Conservation (phyloP, 2,329 filamentous ascomycete species). For the Talaromyces marneffei region DNA sequence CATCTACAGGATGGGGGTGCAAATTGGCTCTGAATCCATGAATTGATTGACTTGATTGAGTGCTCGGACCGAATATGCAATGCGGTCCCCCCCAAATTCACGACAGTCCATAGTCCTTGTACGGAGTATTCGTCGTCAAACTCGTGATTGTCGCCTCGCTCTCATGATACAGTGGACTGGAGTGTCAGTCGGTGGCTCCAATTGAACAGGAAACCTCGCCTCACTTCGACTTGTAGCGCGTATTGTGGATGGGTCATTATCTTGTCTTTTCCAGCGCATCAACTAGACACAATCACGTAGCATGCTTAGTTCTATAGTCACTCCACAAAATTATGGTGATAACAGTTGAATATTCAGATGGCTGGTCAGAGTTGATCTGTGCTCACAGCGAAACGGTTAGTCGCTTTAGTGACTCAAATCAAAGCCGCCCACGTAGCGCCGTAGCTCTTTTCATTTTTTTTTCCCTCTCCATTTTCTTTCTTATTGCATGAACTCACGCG, state of each 20-base stretch:
- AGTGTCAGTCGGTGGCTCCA: not conserved
- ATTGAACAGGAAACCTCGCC: not conserved
- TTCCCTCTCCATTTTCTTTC: constrained; percentile 15
- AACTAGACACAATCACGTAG: not conserved
- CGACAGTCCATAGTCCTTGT: not conserved
- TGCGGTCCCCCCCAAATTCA: not conserved
- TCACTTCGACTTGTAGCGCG: not conserved
- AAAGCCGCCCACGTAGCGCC: constrained; percentile 32
- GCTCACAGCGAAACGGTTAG: constrained; percentile 4
- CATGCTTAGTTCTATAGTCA: not conserved
- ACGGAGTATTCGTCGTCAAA: not conserved
- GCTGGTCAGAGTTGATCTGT: constrained; percentile 5
- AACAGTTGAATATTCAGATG: constrained; percentile 1
- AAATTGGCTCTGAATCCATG: not conserved
- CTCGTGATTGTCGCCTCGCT: not conserved
- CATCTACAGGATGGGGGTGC: not conserved
- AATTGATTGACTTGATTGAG: not conserved
- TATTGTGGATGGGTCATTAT: not conserved
- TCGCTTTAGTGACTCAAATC: constrained; percentile 21
- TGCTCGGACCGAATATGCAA: not conserved
- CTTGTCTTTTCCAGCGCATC: not conserved
- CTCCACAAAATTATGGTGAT: not conserved
- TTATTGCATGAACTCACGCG: constrained; percentile 10
- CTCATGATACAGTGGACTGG: not conserved
- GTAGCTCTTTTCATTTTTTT: constrained; percentile 15